phyloP scores from a whole-genome alignment of 805 yeast genomes.

The Cyberlindnera lachancei region DNA sequence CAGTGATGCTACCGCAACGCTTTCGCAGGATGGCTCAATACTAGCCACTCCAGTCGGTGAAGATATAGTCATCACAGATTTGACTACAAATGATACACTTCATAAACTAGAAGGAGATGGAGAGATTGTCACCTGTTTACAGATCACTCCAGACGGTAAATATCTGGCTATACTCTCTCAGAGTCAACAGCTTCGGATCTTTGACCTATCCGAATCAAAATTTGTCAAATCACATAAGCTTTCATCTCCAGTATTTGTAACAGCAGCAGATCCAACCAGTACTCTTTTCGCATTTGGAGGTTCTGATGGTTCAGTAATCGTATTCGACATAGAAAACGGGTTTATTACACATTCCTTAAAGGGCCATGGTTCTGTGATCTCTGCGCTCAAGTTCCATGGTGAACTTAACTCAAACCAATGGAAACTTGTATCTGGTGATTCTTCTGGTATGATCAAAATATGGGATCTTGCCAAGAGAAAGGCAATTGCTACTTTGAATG shows the following conservation, averaged over 20 bases:
- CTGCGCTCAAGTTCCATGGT: constrained; percentile 71
- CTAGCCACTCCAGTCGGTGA: constrained; percentile 79
- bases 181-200: constrained; percentile 73
- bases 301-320: constrained; percentile 85
- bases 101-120: constrained; percentile 72
- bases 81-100: constrained; percentile 47
- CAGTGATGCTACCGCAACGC: constrained; percentile 72
- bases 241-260: constrained; percentile 76
- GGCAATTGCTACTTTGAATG: constrained; percentile 53
- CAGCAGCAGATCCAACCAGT: constrained; percentile 71
- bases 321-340: constrained; percentile 88
- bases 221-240: constrained; percentile 48
- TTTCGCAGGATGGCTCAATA: constrained; percentile 52
- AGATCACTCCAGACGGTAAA: constrained; percentile 68
- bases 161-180: constrained; percentile 70
- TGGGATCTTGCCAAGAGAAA: constrained; percentile 70
- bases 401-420: constrained; percentile 60
- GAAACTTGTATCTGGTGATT: constrained; percentile 72
- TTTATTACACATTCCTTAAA: constrained; percentile 82
- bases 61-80: constrained; percentile 63
- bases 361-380: constrained; percentile 89
- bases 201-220: constrained; percentile 28
- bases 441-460: constrained; percentile 45
- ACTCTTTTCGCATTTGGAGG: constrained; percentile 90
- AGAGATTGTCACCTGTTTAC: constrained; percentile 74